Percentiles rank a stretch among this genome's conserved stretches.
These are phyloP conservation scores for Prunus mume DNA, from an alignment of 306 rosid genomes.

Conservation along the genomic window DNA sequence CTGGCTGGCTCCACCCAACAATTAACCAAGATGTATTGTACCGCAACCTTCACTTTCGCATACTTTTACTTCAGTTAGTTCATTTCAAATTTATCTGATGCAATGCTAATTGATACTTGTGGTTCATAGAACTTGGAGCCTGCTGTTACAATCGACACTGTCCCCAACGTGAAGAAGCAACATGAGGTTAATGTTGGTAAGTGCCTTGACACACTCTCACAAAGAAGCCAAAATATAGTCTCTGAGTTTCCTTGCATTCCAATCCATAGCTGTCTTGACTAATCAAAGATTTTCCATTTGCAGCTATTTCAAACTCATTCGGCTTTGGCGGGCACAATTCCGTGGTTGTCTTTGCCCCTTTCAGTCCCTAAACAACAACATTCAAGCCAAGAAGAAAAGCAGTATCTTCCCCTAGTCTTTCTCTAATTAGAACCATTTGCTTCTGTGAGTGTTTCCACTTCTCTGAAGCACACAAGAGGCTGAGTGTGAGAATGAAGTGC, in stretches of 20 bases:
- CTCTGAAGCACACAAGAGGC: conserved; percentile 21
- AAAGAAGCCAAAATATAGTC: neutral
- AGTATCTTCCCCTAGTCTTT: neutral
- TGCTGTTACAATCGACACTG: conserved; percentile 61
- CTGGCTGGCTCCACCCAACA: conserved; percentile 77
- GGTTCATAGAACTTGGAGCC: conserved; percentile 57
- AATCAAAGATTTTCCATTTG: conserved; percentile 11
- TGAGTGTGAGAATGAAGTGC: neutral
- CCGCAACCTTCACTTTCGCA: neutral
- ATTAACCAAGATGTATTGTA: conserved; percentile 59
- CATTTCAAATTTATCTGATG: neutral
- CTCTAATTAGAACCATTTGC: conserved; percentile 2
- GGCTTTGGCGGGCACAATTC: conserved; percentile 84
- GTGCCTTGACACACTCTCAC: conserved; percentile 16
- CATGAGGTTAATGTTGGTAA: conserved; percentile 75
- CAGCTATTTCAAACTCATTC: conserved; percentile 74
- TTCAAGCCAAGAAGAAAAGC: conserved; percentile 8
- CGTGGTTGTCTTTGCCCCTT: conserved; percentile 65
- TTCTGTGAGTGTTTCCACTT: conserved; percentile 21
- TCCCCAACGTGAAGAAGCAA: conserved; percentile 61
- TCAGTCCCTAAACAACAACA: conserved; percentile 36
- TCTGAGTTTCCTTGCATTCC: neutral
- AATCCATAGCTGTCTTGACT: neutral
- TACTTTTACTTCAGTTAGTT: neutral
- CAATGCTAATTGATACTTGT: conserved; percentile 5